Percentiles rank a stretch among this genome's conserved stretches.
Evolutionary conservation across 257 asterid genomes (phyloP).

Genomic region (Nicotiana attenuata): DNA sequence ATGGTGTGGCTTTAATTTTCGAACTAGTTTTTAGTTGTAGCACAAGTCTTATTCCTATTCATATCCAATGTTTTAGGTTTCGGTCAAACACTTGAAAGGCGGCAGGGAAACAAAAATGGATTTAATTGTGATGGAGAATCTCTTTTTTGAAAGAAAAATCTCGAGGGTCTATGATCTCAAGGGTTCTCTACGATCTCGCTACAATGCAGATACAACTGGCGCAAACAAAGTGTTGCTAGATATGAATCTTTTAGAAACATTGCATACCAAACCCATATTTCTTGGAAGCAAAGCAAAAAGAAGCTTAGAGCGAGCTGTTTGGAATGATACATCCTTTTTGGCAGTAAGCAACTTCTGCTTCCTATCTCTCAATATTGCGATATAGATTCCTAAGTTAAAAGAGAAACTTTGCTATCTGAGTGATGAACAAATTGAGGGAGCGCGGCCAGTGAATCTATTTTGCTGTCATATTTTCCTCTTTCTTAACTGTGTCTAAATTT

Average conservation of each 20-base stretch:
- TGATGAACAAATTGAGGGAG: not conserved
- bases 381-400: not conserved
- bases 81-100: constrained; percentile 54
- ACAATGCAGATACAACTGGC: constrained; percentile 71
- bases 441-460: not conserved
- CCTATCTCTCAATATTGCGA: not conserved
- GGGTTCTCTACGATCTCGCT: constrained; percentile 79
- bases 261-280: constrained; percentile 78
- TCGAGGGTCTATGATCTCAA: constrained; percentile 80
- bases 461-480: not conserved
- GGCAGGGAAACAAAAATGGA: constrained; percentile 93
- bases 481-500: not conserved
- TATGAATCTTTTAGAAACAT: constrained; percentile 75
- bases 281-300: constrained; percentile 88
- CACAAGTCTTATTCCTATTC: not conserved
- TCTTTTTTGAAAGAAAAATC: constrained; percentile 63
- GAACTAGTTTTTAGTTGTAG: not conserved
- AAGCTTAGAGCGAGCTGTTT: constrained; percentile 82
- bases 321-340: constrained; percentile 92
- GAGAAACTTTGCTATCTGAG: not conserved
- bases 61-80: constrained; percentile 37
- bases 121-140: constrained; percentile 97
- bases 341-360: constrained; percentile 48
- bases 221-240: constrained; percentile 76
- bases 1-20: not conserved